Evolutionary conservation across 1,284 basidiomycete species (phyloP).

Genomic region (Cystobasidiaceae sp.): DNA sequence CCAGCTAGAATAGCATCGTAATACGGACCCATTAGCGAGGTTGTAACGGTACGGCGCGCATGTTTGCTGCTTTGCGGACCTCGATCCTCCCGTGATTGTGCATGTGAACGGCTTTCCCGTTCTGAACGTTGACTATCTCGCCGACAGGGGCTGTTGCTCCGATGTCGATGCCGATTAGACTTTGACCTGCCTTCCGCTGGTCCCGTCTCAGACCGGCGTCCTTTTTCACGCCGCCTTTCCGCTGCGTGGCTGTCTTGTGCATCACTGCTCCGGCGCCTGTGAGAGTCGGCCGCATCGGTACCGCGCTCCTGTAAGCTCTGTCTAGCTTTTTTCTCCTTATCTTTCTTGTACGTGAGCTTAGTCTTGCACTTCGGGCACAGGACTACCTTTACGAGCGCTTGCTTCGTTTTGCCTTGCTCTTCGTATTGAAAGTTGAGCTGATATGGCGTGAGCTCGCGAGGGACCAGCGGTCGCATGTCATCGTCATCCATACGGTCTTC

Average conservation of each 20-base stretch:
- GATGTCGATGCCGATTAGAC: too few relatives aligned
- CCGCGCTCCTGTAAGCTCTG: background rate
- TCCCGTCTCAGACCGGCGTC: too few relatives aligned
- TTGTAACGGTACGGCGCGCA: background rate
- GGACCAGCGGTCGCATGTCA: conserved; percentile 35
- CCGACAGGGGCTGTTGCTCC: too few relatives aligned
- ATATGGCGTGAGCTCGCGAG: conserved; percentile 46
- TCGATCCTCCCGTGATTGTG: background rate
- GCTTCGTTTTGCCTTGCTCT: conserved; percentile 68
- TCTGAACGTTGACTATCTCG: too few relatives aligned
- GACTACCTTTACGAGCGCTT: conserved; percentile 80
- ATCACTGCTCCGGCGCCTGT: background rate
- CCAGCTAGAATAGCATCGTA: conserved; percentile 10
- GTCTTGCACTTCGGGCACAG: conserved; percentile 68
- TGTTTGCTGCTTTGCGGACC: background rate
- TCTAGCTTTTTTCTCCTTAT: conserved; percentile 43
- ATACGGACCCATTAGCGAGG: conserved; percentile 13
- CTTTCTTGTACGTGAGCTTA: conserved; percentile 73
- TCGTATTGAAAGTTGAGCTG: conserved; percentile 83
- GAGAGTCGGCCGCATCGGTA: background rate
- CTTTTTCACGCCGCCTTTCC: too few relatives aligned
- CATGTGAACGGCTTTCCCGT: too few relatives aligned
- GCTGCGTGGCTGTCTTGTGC: too few relatives aligned
- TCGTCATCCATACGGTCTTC: conserved; percentile 32
- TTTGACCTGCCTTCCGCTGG: too few relatives aligned